Evolutionary conservation across 1,139 yeast genomes (phyloP), one percentile per base, ranked within the genome.

Genomic region (Barnettozyma hawaiiensis): DNA sequence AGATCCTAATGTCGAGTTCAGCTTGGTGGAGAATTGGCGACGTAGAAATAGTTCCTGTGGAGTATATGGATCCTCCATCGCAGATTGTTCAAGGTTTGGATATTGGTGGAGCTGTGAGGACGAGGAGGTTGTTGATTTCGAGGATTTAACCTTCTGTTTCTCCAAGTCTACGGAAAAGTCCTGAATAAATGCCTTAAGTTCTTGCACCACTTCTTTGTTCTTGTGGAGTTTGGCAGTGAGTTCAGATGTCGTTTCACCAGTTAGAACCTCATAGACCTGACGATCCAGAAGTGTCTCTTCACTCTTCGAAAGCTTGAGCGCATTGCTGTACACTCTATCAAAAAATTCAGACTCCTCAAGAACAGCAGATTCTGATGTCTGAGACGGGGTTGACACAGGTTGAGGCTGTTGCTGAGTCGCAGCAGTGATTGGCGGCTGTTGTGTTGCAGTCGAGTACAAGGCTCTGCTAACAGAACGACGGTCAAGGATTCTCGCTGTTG

Each of bases 41-140:
- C 97, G 79, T 49, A 86, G 67, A 50, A 73, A 82, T 43, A 89
- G 71, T 60, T 89, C 97, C 56, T 85, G 90, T 27, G 69, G 65
- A 0, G 95, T 74, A 62, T 85, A 89, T 27, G 81, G 73, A 51
- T 73, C 73, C 16, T 60, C 62, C 15, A 50, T 51, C 11, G 55
- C 40, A 1, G 70, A 61, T n/a, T 61, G 64, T 35, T 60, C 59
- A 26, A 67, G 47, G 34, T 53, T 60, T 32, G 71, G 71, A 47
- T 53, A 64, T 34, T 49, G 41, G 44, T 44, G 48, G 35, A 44
- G 37, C 26, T 44, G 42, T 19, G 42, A 36, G 4, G 41, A 43
- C 2, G 35, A 34, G n/a, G n/a, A 9, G 9, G 4, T 22, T n/a
- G 45, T 35, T 5, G 42, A 40, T 14, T 40, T 38, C 11, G 26